Conservation (phyloP, 345 rosid species). For the Raphanus raphanistrum region DNA sequence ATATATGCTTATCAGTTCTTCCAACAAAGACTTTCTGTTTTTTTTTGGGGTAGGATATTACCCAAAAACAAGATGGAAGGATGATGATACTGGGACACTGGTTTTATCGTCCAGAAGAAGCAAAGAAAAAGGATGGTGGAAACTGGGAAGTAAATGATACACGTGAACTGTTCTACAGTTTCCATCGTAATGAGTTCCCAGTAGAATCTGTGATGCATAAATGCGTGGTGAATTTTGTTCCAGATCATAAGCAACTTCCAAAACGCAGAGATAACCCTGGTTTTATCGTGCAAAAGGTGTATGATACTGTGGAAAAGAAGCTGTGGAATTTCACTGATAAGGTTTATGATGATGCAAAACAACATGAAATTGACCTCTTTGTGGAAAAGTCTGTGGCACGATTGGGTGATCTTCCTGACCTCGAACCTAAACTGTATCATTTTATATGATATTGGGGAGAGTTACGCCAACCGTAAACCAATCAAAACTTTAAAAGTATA, state of each 20-base stretch:
- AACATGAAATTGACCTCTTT: slow-evolving; percentile 68
- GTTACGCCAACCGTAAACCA: background rate
- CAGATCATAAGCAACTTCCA: background rate
- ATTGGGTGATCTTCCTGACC: slow-evolving; percentile 66
- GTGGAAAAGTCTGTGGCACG: slow-evolving; percentile 71
- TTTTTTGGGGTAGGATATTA: slow-evolving; percentile 58
- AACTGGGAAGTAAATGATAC: slow-evolving; percentile 52
- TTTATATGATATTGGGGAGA: background rate
- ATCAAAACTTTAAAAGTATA: background rate
- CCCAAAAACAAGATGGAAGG: slow-evolving; percentile 57
- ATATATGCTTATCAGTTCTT: background rate
- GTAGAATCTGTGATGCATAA: background rate
- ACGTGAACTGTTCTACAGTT: background rate
- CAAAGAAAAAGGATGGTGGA: slow-evolving; percentile 89
- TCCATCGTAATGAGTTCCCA: background rate
- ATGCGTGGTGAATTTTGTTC: background rate
- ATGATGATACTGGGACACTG: slow-evolving; percentile 93
- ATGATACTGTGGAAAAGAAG: slow-evolving; percentile 42
- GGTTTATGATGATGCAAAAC: slow-evolving; percentile 68
- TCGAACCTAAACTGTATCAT: slow-evolving; percentile 30
- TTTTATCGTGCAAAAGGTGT: background rate
- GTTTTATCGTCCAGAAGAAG: slow-evolving; percentile 99
- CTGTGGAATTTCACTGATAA: slow-evolving; percentile 77
- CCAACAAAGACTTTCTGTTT: background rate
- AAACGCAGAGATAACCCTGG: background rate